Conservation (phyloP, 129 eudicot species). For the Flaveria bidentis region DNA sequence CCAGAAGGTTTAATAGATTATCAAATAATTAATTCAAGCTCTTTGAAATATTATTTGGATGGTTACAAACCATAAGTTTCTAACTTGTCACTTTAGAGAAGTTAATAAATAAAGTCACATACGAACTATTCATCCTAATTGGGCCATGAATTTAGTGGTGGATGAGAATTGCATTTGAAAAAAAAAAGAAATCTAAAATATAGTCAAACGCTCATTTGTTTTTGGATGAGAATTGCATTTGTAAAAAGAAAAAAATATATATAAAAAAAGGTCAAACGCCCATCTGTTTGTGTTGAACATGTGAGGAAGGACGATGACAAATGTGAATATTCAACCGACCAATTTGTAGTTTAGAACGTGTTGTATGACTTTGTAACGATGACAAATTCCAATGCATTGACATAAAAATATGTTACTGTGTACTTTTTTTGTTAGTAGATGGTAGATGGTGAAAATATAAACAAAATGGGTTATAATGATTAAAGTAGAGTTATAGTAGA, state of each 20-base stretch:
- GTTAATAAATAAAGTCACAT: slow-evolving; percentile 29
- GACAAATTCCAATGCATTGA: background rate
- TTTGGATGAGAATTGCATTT: slow-evolving; percentile 31
- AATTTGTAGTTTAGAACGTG: slow-evolving; percentile 11
- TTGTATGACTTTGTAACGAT: background rate
- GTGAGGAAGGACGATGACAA: slow-evolving; percentile 27
- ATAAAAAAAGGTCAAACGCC: background rate
- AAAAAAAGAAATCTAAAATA: slow-evolving; percentile 1
- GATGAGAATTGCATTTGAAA: slow-evolving; percentile 27
- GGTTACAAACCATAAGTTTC: background rate
- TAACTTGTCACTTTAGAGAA: too few relatives aligned
- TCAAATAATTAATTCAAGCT: too few relatives aligned
- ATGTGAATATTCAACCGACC: slow-evolving; percentile 18
- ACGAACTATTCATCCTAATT: background rate
- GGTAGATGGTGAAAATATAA: too few relatives aligned
- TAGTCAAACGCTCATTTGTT: background rate
- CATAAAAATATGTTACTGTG: too few relatives aligned
- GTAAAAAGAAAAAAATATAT: background rate
- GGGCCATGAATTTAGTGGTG: slow-evolving; percentile 22
- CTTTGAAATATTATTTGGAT: background rate
- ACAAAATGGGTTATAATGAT: too few relatives aligned
- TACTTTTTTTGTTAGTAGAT: too few relatives aligned
- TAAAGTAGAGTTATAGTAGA: too few relatives aligned
- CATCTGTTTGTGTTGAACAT: slow-evolving; percentile 9
- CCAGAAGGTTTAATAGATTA: too few relatives aligned